Evolutionary conservation across 768 basidiomycete genomes (phyloP).

Genomic region (Tulasnella sp.): DNA sequence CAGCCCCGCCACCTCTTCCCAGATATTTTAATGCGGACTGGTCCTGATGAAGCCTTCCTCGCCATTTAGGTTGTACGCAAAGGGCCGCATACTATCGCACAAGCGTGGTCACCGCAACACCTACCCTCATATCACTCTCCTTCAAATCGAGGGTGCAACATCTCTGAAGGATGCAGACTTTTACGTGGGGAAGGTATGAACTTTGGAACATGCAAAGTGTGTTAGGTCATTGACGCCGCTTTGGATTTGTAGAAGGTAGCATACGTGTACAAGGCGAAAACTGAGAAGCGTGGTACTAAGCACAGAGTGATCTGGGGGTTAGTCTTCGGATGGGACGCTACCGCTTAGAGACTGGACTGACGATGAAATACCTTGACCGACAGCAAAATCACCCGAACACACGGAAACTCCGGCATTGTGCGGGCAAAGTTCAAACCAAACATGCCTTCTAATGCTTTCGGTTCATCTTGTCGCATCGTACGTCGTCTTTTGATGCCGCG

Average conservation of each 20-base stretch:
- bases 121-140: conserved; percentile 91
- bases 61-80: conserved; percentile 77
- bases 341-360: background rate
- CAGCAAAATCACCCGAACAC: conserved; percentile 89
- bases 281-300: conserved; percentile 91
- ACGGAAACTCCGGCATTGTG: conserved; percentile 93
- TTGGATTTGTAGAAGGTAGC: conserved; percentile 73
- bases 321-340: conserved; percentile 41
- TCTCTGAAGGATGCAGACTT: conserved; percentile 93
- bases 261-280: conserved; percentile 97
- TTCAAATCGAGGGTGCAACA: conserved; percentile 96
- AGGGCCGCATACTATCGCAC: conserved; percentile 97
- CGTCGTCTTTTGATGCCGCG: conserved; percentile 43
- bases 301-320: conserved; percentile 99
- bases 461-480: conserved; percentile 89
- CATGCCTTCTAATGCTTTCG: conserved; percentile 93
- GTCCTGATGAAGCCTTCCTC: background rate
- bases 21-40: background rate
- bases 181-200: conserved; percentile 94
- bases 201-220: conserved; percentile 1
- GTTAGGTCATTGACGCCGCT: conserved; percentile 23
- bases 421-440: conserved; percentile 96
- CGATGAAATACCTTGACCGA: background rate
- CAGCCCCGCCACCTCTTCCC: background rate
- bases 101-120: conserved; percentile 98